A percentile compares a stretch with the other conserved stretches of the same genome.
Conservation (phyloP, 2,329 filamentous ascomycete species). For the Clonostachys rhizophaga region DNA sequence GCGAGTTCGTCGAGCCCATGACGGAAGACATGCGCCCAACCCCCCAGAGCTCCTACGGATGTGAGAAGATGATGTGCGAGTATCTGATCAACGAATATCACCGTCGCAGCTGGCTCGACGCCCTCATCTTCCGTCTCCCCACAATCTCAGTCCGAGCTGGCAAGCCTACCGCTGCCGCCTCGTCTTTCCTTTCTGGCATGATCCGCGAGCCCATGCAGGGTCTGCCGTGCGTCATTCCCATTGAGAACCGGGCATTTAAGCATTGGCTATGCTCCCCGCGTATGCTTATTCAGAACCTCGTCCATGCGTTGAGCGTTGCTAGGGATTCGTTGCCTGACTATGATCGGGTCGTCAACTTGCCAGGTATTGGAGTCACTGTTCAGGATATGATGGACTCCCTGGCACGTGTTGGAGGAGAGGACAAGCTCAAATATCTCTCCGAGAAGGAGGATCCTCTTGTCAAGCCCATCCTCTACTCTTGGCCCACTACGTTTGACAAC, state of each 20-base stretch:
- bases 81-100: conserved; percentile 22
- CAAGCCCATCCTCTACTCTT: conserved; percentile 43
- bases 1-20: conserved; percentile 31
- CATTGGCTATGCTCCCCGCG: conserved; percentile 43
- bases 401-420: conserved; percentile 35
- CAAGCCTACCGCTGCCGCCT: conserved; percentile 53
- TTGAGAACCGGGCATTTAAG: conserved; percentile 32
- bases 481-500: conserved; percentile 41
- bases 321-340: conserved; percentile 4
- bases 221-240: conserved; percentile 35
- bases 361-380: conserved; percentile 40
- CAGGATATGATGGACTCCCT: conserved; percentile 43
- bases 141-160: conserved; percentile 58
- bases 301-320: conserved; percentile 20
- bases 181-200: conserved; percentile 53
- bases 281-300: conserved; percentile 36
- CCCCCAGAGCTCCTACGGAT: conserved; percentile 52
- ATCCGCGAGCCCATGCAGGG: conserved; percentile 48
- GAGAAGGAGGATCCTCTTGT: conserved; percentile 37
- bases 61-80: conserved; percentile 56
- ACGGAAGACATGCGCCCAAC: conserved; percentile 36
- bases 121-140: conserved; percentile 50
- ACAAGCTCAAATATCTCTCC: conserved; percentile 32
- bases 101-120: conserved; percentile 50
- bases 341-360: conserved; percentile 31